A percentile compares a stretch with the other conserved stretches of the same genome.
These are phyloP conservation scores for Xanthoconium stramineum DNA, from an alignment of 768 basidiomycete species.

Conservation along the genomic window DNA sequence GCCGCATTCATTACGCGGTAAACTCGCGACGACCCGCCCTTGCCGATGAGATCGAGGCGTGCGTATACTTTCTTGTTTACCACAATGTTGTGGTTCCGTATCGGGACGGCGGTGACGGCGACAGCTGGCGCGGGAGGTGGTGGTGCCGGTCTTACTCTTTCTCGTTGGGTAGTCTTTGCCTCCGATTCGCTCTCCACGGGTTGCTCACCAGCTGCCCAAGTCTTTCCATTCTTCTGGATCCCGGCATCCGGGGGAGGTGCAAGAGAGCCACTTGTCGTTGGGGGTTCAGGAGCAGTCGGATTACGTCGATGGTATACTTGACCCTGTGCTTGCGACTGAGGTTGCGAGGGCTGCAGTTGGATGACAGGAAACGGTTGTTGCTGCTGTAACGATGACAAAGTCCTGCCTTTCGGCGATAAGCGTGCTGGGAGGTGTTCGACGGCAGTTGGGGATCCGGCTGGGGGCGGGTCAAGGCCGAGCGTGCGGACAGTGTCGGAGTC, in stretches of 20 bases:
- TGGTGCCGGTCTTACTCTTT: conserved; percentile 33
- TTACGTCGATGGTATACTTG: conserved; percentile 57
- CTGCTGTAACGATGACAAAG: conserved; percentile 20
- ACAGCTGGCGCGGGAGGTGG: conserved; percentile 30
- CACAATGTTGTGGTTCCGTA: conserved; percentile 40
- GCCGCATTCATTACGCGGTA: conserved; percentile 80
- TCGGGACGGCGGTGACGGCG: conserved; percentile 18
- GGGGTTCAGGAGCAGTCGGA: conserved; percentile 64
- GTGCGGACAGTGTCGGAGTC: conserved; percentile 77
- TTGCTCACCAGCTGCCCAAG: conserved; percentile 48
- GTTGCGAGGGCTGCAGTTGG: conserved; percentile 22
- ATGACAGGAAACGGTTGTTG: conserved; percentile 29
- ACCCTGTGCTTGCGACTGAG: conserved; percentile 21
- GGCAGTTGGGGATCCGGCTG: conserved; percentile 54
- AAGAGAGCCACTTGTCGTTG: conserved; percentile 38
- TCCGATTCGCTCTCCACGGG: conserved; percentile 37
- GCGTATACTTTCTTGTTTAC: conserved; percentile 78
- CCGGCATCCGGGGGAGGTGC: conserved; percentile 16
- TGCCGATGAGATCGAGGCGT: conserved; percentile 85
- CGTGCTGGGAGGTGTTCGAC: conserved; percentile 39
- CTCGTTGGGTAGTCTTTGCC: conserved; percentile 24
- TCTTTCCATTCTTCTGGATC: conserved; percentile 34
- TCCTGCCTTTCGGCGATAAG: conserved; percentile 30
- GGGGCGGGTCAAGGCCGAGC: conserved; percentile 34
- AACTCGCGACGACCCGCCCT: conserved; percentile 94